These are phyloP conservation scores for Candida silvatica DNA, from an alignment of 805 yeast species.

Conservation along the genomic window DNA sequence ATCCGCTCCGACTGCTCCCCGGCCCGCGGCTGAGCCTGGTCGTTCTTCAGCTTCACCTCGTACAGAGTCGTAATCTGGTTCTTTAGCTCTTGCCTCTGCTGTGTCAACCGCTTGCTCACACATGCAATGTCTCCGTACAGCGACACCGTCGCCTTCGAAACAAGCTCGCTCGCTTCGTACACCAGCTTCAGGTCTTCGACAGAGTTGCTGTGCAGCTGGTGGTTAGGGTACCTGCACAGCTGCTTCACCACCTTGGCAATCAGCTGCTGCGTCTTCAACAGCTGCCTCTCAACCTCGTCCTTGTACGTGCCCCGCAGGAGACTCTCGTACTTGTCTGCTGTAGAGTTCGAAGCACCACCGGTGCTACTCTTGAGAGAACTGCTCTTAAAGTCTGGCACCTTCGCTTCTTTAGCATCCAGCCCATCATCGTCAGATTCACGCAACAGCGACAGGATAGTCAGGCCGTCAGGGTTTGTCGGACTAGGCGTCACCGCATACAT, in stretches of 20 bases:
- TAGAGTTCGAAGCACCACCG: too few relatives aligned
- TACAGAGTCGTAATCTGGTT: conserved; percentile 17
- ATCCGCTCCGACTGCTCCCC: conserved; percentile 24
- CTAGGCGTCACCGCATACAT: not conserved
- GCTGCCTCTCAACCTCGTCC: conserved; percentile 5
- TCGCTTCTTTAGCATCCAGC: too few relatives aligned
- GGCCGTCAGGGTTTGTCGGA: too few relatives aligned
- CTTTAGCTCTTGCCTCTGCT: conserved; percentile 15
- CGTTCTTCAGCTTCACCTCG: conserved; percentile 8
- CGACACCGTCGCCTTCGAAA: conserved; percentile 10
- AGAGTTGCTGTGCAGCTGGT: conserved; percentile 6
- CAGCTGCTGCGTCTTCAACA: conserved; percentile 4
- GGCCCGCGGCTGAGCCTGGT: conserved; percentile 9
- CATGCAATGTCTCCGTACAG: conserved; percentile 12
- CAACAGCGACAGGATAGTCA: too few relatives aligned
- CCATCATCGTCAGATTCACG: too few relatives aligned
- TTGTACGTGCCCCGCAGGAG: conserved; percentile 3
- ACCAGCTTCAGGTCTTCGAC: conserved; percentile 11
- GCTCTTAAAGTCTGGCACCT: too few relatives aligned
- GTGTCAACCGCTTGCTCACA: conserved; percentile 11
- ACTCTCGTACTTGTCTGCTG: conserved; percentile 8
- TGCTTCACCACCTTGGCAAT: conserved; percentile 8
- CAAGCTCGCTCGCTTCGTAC: conserved; percentile 10
- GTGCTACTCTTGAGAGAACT: too few relatives aligned
- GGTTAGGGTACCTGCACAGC: conserved; percentile 3